Conservation (phyloP, 148 eudicot species). For the Dianthus caryophyllus region DNA sequence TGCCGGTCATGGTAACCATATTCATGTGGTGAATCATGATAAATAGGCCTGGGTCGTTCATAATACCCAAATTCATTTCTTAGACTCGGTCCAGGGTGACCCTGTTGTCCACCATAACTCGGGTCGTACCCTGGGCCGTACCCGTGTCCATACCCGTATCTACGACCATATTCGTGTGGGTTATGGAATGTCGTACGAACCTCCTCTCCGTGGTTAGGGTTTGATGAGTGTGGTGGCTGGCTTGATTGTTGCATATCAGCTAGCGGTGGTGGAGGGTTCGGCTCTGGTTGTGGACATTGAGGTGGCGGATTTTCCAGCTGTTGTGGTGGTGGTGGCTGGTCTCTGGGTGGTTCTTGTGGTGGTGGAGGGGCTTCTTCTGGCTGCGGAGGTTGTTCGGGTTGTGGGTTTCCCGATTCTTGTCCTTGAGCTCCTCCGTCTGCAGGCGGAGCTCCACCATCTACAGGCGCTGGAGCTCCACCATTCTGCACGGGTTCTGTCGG, state of each 20-base stretch:
- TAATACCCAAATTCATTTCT: conserved; percentile 15
- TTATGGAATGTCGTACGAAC: conserved; percentile 42
- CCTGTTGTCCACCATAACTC: conserved; percentile 23
- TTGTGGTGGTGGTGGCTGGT: conserved; percentile 31
- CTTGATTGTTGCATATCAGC: conserved; percentile 23
- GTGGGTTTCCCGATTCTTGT: conserved; percentile 26
- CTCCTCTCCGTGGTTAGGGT: conserved; percentile 37
- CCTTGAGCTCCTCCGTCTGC: conserved; percentile 25
- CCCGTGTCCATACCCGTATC: conserved; percentile 26
- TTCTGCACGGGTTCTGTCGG: conserved; percentile 23
- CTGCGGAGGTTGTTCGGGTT: conserved; percentile 32
- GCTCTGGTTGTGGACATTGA: conserved; percentile 38
- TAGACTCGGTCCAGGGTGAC: conserved; percentile 19
- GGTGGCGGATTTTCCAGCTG: conserved; percentile 34
- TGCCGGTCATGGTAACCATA: conserved; percentile 7
- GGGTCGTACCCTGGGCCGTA: conserved; percentile 28
- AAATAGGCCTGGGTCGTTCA: conserved; percentile 14
- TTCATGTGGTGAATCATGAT: conserved; percentile 13
- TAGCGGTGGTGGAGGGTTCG: conserved; percentile 28
- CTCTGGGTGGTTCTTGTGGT: conserved; percentile 28
- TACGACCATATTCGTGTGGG: conserved; percentile 41
- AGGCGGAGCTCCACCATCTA: conserved; percentile 28
- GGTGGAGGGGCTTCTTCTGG: conserved; percentile 26
- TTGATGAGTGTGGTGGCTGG: conserved; percentile 36
- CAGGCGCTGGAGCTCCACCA: conserved; percentile 28